Base-by-base conservation (phyloP, 805 yeast genomes). In the Schwanniomyces vanrijiae region DNA sequence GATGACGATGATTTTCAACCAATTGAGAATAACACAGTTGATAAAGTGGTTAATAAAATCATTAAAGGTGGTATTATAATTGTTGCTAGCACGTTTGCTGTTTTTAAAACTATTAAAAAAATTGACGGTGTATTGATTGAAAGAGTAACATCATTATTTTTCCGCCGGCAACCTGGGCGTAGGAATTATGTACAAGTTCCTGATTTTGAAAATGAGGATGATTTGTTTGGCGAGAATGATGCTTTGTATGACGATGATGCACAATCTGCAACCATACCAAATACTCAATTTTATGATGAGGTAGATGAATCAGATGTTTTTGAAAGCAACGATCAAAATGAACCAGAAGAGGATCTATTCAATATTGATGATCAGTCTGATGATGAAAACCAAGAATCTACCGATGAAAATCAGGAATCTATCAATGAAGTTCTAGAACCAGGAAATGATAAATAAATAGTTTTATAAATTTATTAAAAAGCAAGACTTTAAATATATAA, bases 21-120 rank as follows among this genome's bases (percentile, higher is more conserved):
- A 3, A 78, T 85, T 41, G 91, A 86, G 59, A 81, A 87, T 51
- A 85, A 84, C 53, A 54, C 62, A 5, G 74, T 81, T 6, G 90
- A 86, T 55, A 72, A 69, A 29, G 74, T 78, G 8, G 85, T 84
- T 16, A 87, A 86, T 54, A 57, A 61, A 20, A 71, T 84, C 19
- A 85, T 85, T 3, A 75, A 67, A 52, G 76, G 80, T n/a, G 87
- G 88, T 0, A 75, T 85, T 16, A 59, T 71, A 26, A 65, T 62
- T 3, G 72, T 65, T 26, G 81, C 83, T 4, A 75, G 73, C 2
- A 37, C 61, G 1, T 49, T 70, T 26, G 75, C 76, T 11, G 51
- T 58, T 0, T 49, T 70, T 41, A 71, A 66, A 48, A 65, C 75
- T 0, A 24, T 68, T 1, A 50, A 65, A 11, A 68, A 66, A 40